Evolutionary conservation across 441 rosid species (phyloP).

Genomic region (Macaranga tanarius): DNA sequence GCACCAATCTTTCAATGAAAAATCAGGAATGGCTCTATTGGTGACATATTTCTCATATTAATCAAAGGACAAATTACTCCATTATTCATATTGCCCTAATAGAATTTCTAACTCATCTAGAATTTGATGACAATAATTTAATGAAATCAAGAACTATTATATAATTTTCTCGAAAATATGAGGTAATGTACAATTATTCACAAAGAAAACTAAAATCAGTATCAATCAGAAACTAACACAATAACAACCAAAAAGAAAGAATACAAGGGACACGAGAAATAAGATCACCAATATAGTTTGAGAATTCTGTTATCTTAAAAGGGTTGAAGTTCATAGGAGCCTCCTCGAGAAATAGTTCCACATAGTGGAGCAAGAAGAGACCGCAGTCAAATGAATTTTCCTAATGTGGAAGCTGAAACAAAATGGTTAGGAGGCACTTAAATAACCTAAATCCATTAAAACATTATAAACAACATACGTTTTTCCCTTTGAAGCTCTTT

Average conservation of each 20-base stretch:
- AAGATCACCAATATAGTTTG: conserved; percentile 52
- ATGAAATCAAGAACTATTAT: neutral
- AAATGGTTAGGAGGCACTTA: conserved; percentile 16
- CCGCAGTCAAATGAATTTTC: conserved; percentile 84
- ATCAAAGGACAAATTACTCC: neutral
- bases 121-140: neutral
- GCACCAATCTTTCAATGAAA: conserved; percentile 76
- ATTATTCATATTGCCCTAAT: neutral
- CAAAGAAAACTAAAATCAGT: neutral
- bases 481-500: neutral
- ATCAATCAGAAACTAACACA: neutral
- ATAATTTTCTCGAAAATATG: neutral
- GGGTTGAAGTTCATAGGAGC: conserved; percentile 64
- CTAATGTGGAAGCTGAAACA: conserved; percentile 80
- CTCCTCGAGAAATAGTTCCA: conserved; percentile 63
- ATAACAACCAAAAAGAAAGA: neutral
- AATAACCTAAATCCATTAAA: neutral
- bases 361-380: conserved; percentile 77
- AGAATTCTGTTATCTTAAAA: conserved; percentile 34
- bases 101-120: neutral
- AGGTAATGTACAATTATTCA: neutral
- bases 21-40: conserved; percentile 61
- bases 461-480: neutral
- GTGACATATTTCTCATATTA: conserved; percentile 28
- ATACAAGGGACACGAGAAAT: conserved; percentile 8